Conservation (phyloP, 192 early-diverging fungal species). For the Jimgerdemannia flammicorona region DNA sequence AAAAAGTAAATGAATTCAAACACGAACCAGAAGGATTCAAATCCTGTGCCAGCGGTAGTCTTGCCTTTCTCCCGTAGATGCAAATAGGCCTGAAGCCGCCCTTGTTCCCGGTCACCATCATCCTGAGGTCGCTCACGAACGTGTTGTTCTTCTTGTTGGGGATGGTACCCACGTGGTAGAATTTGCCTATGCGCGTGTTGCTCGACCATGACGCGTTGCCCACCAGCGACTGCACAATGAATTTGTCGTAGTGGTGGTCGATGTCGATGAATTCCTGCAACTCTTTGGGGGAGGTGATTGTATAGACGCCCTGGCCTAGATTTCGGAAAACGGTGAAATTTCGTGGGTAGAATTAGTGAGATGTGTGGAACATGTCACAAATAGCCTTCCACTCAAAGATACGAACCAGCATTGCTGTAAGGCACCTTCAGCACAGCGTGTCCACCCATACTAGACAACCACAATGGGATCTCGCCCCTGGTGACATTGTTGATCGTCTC, state of each 20-base stretch:
- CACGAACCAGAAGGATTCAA: slow-evolving; percentile 45
- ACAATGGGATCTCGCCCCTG: slow-evolving; percentile 74
- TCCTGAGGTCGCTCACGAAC: slow-evolving; percentile 77
- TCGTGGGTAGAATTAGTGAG: neutral
- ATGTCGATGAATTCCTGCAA: slow-evolving; percentile 68
- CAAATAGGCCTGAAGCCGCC: slow-evolving; percentile 79
- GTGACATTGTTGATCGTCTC: slow-evolving; percentile 87
- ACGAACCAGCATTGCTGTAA: slow-evolving; percentile 78
- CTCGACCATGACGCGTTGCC: slow-evolving; percentile 84
- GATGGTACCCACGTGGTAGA: slow-evolving; percentile 88
- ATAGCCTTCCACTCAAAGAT: neutral
- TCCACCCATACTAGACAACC: slow-evolving; percentile 81
- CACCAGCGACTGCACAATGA: slow-evolving; percentile 85
- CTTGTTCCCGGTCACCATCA: slow-evolving; percentile 80
- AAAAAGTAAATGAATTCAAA: neutral
- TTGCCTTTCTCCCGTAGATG: slow-evolving; percentile 75
- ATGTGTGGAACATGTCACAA: neutral
- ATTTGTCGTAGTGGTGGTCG: slow-evolving; percentile 87
- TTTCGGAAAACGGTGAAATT: neutral
- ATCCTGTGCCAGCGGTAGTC: slow-evolving; percentile 61
- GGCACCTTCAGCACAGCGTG: slow-evolving; percentile 84
- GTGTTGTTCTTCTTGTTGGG: slow-evolving; percentile 88
- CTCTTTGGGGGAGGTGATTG: slow-evolving; percentile 76
- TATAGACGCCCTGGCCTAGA: slow-evolving; percentile 83
- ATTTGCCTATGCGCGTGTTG: slow-evolving; percentile 69